Conservation (phyloP, 371 early-diverging fungal species). For the Umbelopsis sp. region DNA sequence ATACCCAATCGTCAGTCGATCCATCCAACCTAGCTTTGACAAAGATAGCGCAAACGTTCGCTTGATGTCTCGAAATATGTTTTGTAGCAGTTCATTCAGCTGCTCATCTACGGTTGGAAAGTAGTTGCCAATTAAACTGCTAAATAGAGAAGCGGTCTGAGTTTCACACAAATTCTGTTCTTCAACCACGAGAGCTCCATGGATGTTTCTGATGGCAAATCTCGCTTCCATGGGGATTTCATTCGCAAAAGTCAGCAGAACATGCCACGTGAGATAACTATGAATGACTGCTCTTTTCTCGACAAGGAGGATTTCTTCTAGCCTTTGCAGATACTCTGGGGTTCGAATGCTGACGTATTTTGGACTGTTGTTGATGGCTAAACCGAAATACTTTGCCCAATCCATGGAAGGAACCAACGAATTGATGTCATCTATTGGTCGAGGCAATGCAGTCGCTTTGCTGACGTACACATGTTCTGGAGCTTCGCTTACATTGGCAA, state of each 20-base stretch:
- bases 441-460: no score
- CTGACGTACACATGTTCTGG: neutral
- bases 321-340: neutral
- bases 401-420: neutral
- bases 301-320: neutral
- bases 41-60: neutral
- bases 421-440: neutral
- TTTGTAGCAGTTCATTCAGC: neutral
- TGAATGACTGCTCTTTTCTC: neutral
- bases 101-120: neutral
- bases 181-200: neutral
- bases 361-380: neutral
- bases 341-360: neutral
- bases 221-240: neutral
- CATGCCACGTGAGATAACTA: neutral
- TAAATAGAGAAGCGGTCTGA: neutral
- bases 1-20: neutral
- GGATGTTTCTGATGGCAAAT: neutral
- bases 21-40: constrained; percentile 4
- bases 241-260: neutral
- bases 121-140: neutral
- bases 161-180: neutral
- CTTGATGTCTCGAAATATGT: neutral
- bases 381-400: neutral
- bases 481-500: neutral